A percentile compares a stretch with the other conserved stretches of the same genome.
phyloP scores from a whole-genome alignment of 129 eudicot species.

The Tagetes erecta region DNA sequence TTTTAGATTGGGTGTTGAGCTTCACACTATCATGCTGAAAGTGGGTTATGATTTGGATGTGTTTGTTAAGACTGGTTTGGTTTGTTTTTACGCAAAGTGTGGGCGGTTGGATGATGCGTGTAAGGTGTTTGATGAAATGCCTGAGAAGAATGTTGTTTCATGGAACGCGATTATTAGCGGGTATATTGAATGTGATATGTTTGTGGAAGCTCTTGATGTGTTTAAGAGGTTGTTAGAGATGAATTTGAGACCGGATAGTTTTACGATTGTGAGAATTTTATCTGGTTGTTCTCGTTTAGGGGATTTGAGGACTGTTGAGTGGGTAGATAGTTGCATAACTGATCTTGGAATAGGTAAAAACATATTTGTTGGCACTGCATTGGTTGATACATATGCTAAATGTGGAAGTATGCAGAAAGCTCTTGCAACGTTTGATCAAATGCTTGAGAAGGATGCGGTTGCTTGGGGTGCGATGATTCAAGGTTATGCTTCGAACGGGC shows the following conservation, averaged over 20 bases:
- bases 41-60: slow-evolving; percentile 58
- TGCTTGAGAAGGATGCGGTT: slow-evolving; percentile 76
- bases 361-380: slow-evolving; percentile 60
- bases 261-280: slow-evolving; percentile 62
- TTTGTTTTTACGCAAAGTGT: slow-evolving; percentile 53
- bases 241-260: slow-evolving; percentile 77
- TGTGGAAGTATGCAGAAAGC: slow-evolving; percentile 69
- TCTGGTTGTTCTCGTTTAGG: slow-evolving; percentile 67
- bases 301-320: slow-evolving; percentile 54
- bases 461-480: slow-evolving; percentile 90
- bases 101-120: slow-evolving; percentile 57
- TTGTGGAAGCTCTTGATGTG: slow-evolving; percentile 55
- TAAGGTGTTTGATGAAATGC: slow-evolving; percentile 78
- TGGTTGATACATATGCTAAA: slow-evolving; percentile 73
- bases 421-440: slow-evolving; percentile 57
- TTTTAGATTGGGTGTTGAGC: slow-evolving; percentile 44
- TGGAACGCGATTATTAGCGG: slow-evolving; percentile 76
- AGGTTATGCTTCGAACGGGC: slow-evolving; percentile 81
- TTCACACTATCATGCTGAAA: slow-evolving; percentile 61
- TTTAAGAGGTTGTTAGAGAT: slow-evolving; percentile 50
- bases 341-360: slow-evolving; percentile 54
- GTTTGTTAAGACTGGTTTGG: slow-evolving; percentile 68
- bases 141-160: slow-evolving; percentile 55
- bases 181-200: slow-evolving; percentile 49
- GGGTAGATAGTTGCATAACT: slow-evolving; percentile 53